These are phyloP conservation scores for Berberis vulgaris DNA, from an alignment of 164 flowering plant species.

Conservation along the genomic window DNA sequence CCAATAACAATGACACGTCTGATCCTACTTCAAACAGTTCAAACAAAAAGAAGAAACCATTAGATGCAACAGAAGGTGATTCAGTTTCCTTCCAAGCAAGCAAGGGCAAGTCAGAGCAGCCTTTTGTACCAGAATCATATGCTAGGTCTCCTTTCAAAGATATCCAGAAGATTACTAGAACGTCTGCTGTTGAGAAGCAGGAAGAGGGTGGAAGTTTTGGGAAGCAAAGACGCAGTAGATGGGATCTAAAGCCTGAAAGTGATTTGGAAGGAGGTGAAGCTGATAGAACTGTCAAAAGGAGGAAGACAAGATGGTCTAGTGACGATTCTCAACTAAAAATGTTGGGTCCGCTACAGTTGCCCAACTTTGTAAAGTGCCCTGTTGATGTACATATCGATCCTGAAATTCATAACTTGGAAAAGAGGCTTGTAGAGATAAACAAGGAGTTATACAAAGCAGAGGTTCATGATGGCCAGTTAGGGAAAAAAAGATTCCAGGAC, in stretches of 20 bases:
- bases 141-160: background rate
- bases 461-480: constrained; percentile 16
- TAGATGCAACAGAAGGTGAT: constrained; percentile 10
- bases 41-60: constrained; percentile 17
- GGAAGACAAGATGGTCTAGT: constrained; percentile 25
- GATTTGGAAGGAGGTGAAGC: constrained; percentile 16
- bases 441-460: constrained; percentile 14
- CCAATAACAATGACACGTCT: background rate
- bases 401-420: constrained; percentile 16
- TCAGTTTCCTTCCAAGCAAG: constrained; percentile 1
- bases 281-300: constrained; percentile 21
- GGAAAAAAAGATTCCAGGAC: constrained; percentile 1
- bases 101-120: constrained; percentile 17
- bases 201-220: constrained; percentile 28
- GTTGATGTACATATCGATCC: constrained; percentile 8
- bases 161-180: constrained; percentile 3
- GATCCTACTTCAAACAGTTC: constrained; percentile 7
- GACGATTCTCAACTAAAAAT: constrained; percentile 7
- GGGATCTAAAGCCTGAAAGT: constrained; percentile 15
- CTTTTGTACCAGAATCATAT: constrained; percentile 6
- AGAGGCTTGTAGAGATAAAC: constrained; percentile 19
- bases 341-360: constrained; percentile 18
- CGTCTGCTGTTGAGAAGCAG: background rate
- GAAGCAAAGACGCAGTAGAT: constrained; percentile 24
- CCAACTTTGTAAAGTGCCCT: constrained; percentile 17